A percentile compares a stretch with the other conserved stretches of the same genome.
Conservation (phyloP, 352 stramenopile genomes). For the Phytopythium delawarense region DNA sequence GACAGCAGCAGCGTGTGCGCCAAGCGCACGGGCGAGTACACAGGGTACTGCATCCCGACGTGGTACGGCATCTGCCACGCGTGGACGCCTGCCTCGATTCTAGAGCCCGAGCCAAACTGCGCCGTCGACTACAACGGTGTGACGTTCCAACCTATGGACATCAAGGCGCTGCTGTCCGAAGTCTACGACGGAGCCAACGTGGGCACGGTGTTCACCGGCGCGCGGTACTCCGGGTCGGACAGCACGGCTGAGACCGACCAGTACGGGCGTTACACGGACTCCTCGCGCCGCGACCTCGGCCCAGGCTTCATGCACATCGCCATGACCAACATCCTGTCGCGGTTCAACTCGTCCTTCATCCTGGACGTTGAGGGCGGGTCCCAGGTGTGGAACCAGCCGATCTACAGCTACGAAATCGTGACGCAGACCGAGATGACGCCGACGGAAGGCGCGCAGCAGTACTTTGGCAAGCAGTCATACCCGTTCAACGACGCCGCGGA, state of each 20-base stretch:
- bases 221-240: slow-evolving; percentile 23
- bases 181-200: slow-evolving; percentile 35
- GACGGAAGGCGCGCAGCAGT: slow-evolving; percentile 25
- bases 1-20: slow-evolving; percentile 27
- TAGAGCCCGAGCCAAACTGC: slow-evolving; percentile 39
- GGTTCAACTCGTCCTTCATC: slow-evolving; percentile 32
- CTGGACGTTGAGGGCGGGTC: slow-evolving; percentile 27
- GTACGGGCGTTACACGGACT: slow-evolving; percentile 39
- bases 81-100: slow-evolving; percentile 33
- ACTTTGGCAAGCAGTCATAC: slow-evolving; percentile 37
- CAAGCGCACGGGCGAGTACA: slow-evolving; percentile 19
- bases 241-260: slow-evolving; percentile 21
- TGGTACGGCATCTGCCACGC: slow-evolving; percentile 57
- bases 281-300: slow-evolving; percentile 41
- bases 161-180: slow-evolving; percentile 42
- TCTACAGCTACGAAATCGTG: slow-evolving; percentile 37
- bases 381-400: slow-evolving; percentile 63
- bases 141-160: slow-evolving; percentile 40
- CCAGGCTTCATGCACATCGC: slow-evolving; percentile 48
- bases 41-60: slow-evolving; percentile 37
- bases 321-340: slow-evolving; percentile 41
- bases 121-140: slow-evolving; percentile 38
- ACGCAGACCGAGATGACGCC: slow-evolving; percentile 29
- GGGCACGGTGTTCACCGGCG: slow-evolving; percentile 38
- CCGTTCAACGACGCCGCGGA: slow-evolving; percentile 43